phyloP scores from a whole-genome alignment of 1,139 yeast species.

The Zygosaccharomyces sapae region DNA sequence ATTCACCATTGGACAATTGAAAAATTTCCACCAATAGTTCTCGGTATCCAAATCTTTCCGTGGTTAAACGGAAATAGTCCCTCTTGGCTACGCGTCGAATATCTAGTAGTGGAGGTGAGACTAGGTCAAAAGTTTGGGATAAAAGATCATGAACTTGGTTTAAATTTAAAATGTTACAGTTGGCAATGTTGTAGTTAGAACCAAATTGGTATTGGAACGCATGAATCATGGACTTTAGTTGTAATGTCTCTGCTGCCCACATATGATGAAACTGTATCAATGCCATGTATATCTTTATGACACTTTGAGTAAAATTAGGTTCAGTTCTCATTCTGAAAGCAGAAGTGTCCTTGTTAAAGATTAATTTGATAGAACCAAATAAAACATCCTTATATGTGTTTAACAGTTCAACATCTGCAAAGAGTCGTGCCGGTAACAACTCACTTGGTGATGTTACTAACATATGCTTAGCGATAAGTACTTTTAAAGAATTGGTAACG shows the following conservation, averaged over 20 bases:
- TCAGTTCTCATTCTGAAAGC: conserved; percentile 14
- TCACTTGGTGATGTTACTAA: conserved; percentile 1
- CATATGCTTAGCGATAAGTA: conserved; percentile 7
- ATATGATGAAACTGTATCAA: conserved; percentile 9
- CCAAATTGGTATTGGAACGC: conserved; percentile 18
- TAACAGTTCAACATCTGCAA: conserved; percentile 11
- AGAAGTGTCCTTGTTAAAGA: conserved; percentile 14
- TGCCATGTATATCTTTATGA: conserved; percentile 13
- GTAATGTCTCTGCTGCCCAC: conserved; percentile 5
- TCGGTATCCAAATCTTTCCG: conserved; percentile 14
- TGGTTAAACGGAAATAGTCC: conserved; percentile 20
- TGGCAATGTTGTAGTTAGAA: conserved; percentile 16
- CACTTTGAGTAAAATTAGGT: conserved; percentile 15
- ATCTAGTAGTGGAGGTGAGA: conserved; percentile 20
- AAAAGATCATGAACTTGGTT: conserved; percentile 21
- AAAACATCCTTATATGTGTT: conserved; percentile 14
- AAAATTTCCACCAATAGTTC: conserved; percentile 31
- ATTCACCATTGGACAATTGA: conserved; percentile 26
- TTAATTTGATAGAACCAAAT: conserved; percentile 12
- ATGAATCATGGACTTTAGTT: conserved; percentile 12
- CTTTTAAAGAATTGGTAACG: conserved; percentile 8
- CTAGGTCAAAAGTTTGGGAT: conserved; percentile 17
- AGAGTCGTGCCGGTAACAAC: conserved; percentile 3
- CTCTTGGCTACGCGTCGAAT: conserved; percentile 17
- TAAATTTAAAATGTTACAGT: conserved; percentile 13